A percentile compares a stretch with the other conserved stretches of the same genome.
These are phyloP conservation scores for Ascomycota sp. DNA, from an alignment of 2,329 filamentous ascomycete genomes.

Conservation along the genomic window DNA sequence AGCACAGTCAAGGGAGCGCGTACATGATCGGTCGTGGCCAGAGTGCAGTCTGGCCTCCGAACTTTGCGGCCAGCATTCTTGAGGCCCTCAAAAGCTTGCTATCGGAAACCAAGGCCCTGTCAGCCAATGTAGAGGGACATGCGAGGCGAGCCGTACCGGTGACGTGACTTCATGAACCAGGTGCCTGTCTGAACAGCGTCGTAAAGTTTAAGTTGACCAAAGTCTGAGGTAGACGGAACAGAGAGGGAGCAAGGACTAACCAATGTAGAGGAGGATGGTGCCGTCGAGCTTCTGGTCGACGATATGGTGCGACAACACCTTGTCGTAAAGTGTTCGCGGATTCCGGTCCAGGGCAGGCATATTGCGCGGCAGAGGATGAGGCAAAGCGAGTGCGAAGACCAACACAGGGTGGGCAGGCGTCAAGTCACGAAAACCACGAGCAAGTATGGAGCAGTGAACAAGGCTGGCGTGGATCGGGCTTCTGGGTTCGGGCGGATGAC, in stretches of 20 bases:
- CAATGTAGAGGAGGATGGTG: slow-evolving; percentile 82
- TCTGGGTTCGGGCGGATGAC: too few species aligned
- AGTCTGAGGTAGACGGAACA: too few species aligned
- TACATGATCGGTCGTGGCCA: slow-evolving; percentile 94
- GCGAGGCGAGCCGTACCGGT: slow-evolving; percentile 44
- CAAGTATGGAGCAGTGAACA: too few species aligned
- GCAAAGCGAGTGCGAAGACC: too few species aligned
- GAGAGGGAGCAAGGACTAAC: too few species aligned
- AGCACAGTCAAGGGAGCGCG: slow-evolving; percentile 17
- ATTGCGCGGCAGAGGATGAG: neutral
- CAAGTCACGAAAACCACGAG: too few species aligned
- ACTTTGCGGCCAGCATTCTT: slow-evolving; percentile 76
- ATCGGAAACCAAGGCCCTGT: slow-evolving; percentile 2
- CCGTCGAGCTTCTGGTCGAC: slow-evolving; percentile 91
- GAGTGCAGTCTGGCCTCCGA: slow-evolving; percentile 84
- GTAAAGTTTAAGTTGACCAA: neutral
- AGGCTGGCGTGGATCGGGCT: too few species aligned
- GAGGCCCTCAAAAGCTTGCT: slow-evolving; percentile 95
- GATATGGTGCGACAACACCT: slow-evolving; percentile 86
- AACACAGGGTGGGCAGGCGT: too few species aligned
- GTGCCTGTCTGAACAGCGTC: slow-evolving; percentile 50
- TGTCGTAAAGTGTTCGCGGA: slow-evolving; percentile 86
- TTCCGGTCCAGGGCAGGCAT: slow-evolving; percentile 59
- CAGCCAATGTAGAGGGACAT: too few species aligned
- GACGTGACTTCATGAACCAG: slow-evolving; percentile 97